These are phyloP conservation scores for Parasitella parasitica DNA, from an alignment of 371 early-diverging fungal genomes.

Conservation along the genomic window DNA sequence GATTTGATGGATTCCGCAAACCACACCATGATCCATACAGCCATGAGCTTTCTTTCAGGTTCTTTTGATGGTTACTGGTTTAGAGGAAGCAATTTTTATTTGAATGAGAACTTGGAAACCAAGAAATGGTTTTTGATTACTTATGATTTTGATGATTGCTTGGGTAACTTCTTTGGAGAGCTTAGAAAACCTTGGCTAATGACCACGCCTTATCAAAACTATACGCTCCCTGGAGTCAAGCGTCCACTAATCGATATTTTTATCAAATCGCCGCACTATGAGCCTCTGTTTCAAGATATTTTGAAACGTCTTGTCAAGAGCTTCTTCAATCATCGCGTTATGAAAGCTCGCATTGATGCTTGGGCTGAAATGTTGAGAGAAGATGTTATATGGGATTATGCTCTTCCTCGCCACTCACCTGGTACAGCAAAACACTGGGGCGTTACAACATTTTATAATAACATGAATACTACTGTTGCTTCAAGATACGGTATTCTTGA, in stretches of 20 bases:
- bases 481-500: slow-evolving; percentile 21
- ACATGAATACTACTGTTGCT: slow-evolving; percentile 31
- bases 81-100: slow-evolving; percentile 52
- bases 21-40: slow-evolving; percentile 39
- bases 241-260: slow-evolving; percentile 41
- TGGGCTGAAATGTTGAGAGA: slow-evolving; percentile 51
- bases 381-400: slow-evolving; percentile 55
- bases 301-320: slow-evolving; percentile 52
- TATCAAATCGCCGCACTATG: slow-evolving; percentile 46
- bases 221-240: slow-evolving; percentile 32
- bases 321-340: slow-evolving; percentile 53
- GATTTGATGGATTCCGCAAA: slow-evolving; percentile 37
- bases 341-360: slow-evolving; percentile 48
- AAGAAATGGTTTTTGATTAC: slow-evolving; percentile 55
- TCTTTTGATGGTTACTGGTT: slow-evolving; percentile 57
- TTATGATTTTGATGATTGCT: slow-evolving; percentile 59
- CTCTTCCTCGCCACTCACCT: slow-evolving; percentile 38
- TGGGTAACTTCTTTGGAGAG: slow-evolving; percentile 43
- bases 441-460: slow-evolving; percentile 39
- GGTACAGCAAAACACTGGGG: slow-evolving; percentile 43
- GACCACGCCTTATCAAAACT: slow-evolving; percentile 41
- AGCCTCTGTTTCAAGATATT: slow-evolving; percentile 43
- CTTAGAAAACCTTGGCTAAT: slow-evolving; percentile 27
- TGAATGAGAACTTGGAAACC: slow-evolving; percentile 44
- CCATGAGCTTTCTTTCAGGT: slow-evolving; percentile 51